Base-by-base conservation (phyloP, 2,329 filamentous ascomycete species). In the Fusarium sp. region DNA sequence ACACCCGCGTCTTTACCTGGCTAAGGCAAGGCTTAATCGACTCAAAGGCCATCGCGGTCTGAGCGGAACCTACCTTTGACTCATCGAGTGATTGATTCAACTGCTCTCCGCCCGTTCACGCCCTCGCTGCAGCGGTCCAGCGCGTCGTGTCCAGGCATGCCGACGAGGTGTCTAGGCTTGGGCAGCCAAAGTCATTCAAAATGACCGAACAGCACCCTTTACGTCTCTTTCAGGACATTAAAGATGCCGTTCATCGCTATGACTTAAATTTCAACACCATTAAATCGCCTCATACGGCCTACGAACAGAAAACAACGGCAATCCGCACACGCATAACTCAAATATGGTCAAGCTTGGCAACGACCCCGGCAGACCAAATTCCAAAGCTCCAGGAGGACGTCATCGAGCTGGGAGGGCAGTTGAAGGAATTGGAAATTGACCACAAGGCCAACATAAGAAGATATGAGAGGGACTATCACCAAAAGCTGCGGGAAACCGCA, bases 371-470 rank as follows among this genome's bases (percentile, higher is more conserved):
- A 11, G 43, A 34, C 4, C 26, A 43, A 24, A 24, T 11, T 2
- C 11, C 38, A 4, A 34, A 36, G 8, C 36, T 33, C 26, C 49
- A 63, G 14, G 45, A 67, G 5, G 24, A 20, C 11, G 18, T 67
- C 10, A 42, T 54, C 18, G 22, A 51, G 31, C n/a, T 59, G 38
- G 44, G 26, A 5, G 66, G 56, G 2, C 45, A 49, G 18, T 34
- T 58, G 31, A 69, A 43, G 22, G 57, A 69, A 11, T 10, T 69
- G 43, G 57, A 69, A 28, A 39, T 58, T 2, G 13, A 58, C 5
- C 45, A 63, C 8, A 38, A 53, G 6, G 20, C 38, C 7, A 43
- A 54, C 9, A 31, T 48, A 1, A 18, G 26, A 1, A 22, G 39
- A 10, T 40, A 58, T 18, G 43, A 52, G 4, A 45, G n/a, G 18